Evolutionary conservation across 768 basidiomycete genomes (phyloP), one percentile per base, ranked within the genome.

Genomic region (Gloeophyllum trabeum): DNA sequence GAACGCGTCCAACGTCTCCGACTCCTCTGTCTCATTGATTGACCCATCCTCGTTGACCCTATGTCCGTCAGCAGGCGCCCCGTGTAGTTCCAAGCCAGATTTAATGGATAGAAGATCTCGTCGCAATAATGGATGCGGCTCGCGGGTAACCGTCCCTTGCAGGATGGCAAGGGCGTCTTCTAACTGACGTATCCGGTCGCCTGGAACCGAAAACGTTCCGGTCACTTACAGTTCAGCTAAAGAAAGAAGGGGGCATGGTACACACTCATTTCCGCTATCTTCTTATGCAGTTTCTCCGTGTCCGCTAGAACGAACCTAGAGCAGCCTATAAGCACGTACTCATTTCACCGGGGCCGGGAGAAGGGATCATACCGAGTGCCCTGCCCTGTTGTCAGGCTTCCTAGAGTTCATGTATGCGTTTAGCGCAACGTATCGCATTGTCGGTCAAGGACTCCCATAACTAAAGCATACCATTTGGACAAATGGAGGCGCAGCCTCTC

Each of bases 401-500:
- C 66, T 61, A 13, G 20, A 36, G 32, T 34, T 32, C 18, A 30
- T 16, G 19, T 28, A 13, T 6, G 24, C 22, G 19, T 6, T 21
- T 44, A 12, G 38, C 38, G 21, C 41, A 2, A 24, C 4, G 13
- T 10, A 12, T 41, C n/a, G 26, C 7, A 5, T 14, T 20, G 18
- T 10, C n/a, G n/a, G n/a, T n/a, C 13, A 42, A 26, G 13, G 40
- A 37, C 21, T 16, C 4, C 10, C 14, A n/a, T 5, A 32, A 21
- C 13, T 24, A 5, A 24, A 46, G n/a, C 30, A 26, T n/a, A 56
- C 63, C 82, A 50, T 84, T 84, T 3, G 81, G 82, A 59, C 84
- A 87, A 42, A 87, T 86, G 7, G 78, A 77, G 4, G 78, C 73
- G 51, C 83, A 86, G 22, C 83, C 83, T 49, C 83, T 65, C 32